Percentiles rank a stretch among this genome's conserved stretches.
Evolutionary conservation across 371 early-diverging fungal genomes (phyloP).

Genomic region (Mucor piriformis): DNA sequence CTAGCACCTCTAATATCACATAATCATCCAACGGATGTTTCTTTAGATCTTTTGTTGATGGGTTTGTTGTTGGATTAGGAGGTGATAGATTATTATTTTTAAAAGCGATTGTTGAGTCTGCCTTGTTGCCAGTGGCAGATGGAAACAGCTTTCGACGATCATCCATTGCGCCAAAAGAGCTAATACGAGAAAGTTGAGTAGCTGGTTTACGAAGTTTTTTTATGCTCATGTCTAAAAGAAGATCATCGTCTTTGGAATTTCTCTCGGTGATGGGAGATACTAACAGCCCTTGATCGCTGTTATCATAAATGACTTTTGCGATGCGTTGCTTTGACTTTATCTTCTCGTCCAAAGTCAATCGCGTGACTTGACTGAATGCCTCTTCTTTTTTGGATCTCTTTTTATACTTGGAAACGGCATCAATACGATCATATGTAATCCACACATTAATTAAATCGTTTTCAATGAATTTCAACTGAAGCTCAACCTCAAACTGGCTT

Average conservation of each 20-base stretch:
- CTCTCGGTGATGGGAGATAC: not conserved
- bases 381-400: slow-evolving; percentile 1
- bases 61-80: slow-evolving; percentile 1
- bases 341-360: not conserved
- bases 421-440: slow-evolving; percentile 66
- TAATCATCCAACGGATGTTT: slow-evolving; percentile 51
- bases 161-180: slow-evolving; percentile 25
- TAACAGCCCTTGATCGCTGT: not conserved
- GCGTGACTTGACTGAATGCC: too few species aligned
- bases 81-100: not conserved
- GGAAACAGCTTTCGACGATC: slow-evolving; percentile 13
- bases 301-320: not conserved
- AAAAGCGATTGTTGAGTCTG: not conserved
- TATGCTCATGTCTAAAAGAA: not conserved
- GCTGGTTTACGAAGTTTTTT: not conserved
- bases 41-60: slow-evolving; percentile 11
- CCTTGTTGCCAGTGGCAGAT: not conserved
- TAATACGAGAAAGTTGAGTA: slow-evolving; percentile 8
- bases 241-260: not conserved
- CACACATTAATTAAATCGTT: slow-evolving; percentile 58
- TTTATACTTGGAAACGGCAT: slow-evolving; percentile 19
- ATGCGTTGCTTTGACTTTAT: not conserved
- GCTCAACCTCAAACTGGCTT: slow-evolving; percentile 58
- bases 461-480: slow-evolving; percentile 59
- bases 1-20: slow-evolving; percentile 57